These are phyloP conservation scores for Crucihimalaya himalaica DNA, from an alignment of 345 rosid species.

Conservation along the genomic window DNA sequence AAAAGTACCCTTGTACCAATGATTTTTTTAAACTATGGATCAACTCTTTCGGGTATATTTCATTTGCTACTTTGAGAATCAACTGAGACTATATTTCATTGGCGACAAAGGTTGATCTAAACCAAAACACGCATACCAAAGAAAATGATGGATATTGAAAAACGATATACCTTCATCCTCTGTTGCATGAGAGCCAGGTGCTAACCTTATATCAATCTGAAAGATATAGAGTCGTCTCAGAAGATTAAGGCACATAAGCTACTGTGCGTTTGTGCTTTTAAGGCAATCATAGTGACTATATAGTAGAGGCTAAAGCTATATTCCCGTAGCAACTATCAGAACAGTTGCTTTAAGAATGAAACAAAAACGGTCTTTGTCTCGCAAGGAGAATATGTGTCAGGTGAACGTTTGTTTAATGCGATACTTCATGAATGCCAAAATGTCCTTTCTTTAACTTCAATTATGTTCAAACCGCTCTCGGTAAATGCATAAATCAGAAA, in stretches of 20 bases:
- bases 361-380: neutral
- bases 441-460: neutral
- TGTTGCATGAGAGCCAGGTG: conserved; percentile 92
- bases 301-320: neutral
- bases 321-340: conserved; percentile 7
- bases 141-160: neutral
- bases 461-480: neutral
- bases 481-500: neutral
- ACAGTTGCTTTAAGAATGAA: neutral
- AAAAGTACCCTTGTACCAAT: neutral
- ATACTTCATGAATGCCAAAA: neutral
- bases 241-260: neutral
- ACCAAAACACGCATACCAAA: neutral
- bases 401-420: neutral
- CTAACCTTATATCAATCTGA: conserved; percentile 90
- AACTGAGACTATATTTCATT: conserved; percentile 1
- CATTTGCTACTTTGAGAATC: conserved; percentile 3
- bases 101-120: neutral
- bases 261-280: neutral
- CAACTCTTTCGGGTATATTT: neutral
- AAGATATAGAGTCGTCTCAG: neutral
- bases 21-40: neutral
- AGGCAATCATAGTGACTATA: neutral
- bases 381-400: neutral
- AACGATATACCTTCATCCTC: conserved; percentile 77